Base-by-base conservation (phyloP, 2,329 filamentous ascomycete genomes). In the Mycosphaerelloides madeirae region DNA sequence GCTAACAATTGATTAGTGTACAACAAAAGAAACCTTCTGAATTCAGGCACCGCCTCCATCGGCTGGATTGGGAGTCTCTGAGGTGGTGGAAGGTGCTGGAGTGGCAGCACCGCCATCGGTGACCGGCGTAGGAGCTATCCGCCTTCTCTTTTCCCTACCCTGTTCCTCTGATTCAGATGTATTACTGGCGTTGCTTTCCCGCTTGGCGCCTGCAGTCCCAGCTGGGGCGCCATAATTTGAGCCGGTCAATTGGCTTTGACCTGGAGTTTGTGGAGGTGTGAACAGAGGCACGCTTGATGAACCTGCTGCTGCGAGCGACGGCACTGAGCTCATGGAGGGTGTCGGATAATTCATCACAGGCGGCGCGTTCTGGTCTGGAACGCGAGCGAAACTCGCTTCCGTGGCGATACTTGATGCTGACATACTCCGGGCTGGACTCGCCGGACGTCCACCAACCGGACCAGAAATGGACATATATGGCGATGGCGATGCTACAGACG, bases 191-290 rank as follows among this genome's bases (percentile, higher is more conserved):
- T 39, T 41, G 38, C 54, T 56, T 36, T 53, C 54, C 14, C 68
- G 57, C 55, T 72, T 57, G 9, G 52, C 45, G 20, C 57, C 58
- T 20, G 51, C 41, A 16, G 38, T 41, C 28, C 29, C 20, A 18
- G 43, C 29, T 14, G 48, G 29, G 3, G 34, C 41, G 38, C 41
- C 34, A 35, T 48, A 37, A 29, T 40, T 29, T 9, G 43, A 40
- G 14, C 39, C 41, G 15, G 41, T 52, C 22, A 49, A 58, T 59
- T 32, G 62, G 57, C 49, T 62, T 29, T 52, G 66, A 46, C 78
- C 70, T 5, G 91, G 91, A 3, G 91, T 97, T 64, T 95, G 85
- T 1, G 91, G 93, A 2, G 93, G 91, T 6, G 91, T 96, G 29
- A 86, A 87, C 58, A 95, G 80, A 0, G 89, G 86, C 33, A 94